These are phyloP conservation scores for Meredithiella fracta DNA, from an alignment of 2,329 filamentous ascomycete genomes.

Conservation along the genomic window DNA sequence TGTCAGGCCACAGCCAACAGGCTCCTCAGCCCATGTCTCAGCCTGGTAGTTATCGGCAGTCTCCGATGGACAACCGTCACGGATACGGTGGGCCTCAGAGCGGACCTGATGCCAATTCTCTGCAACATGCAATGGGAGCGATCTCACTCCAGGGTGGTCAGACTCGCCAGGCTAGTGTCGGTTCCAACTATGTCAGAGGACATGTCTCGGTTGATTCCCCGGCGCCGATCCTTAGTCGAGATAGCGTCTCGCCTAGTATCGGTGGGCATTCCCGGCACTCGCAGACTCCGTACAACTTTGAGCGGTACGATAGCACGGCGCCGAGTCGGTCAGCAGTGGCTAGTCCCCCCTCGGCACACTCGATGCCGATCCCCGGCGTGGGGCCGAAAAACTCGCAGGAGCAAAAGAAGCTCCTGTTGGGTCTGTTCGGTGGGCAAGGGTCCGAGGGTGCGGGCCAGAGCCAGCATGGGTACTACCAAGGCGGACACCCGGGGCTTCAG, in stretches of 20 bases:
- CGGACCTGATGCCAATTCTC: conserved; percentile 4
- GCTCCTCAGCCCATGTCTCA: conserved; percentile 2
- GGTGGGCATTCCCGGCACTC: conserved; percentile 13
- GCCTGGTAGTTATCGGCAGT: conserved; percentile 12
- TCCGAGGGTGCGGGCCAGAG: background rate
- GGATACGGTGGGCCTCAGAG: conserved; percentile 5
- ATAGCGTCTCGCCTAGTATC: conserved; percentile 12
- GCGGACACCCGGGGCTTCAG: conserved; percentile 4
- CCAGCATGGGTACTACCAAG: conserved; percentile 7
- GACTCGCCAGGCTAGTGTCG: conserved; percentile 8
- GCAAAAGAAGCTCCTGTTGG: conserved; percentile 35
- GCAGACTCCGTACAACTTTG: conserved; percentile 14
- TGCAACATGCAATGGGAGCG: conserved; percentile 11
- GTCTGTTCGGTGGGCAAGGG: conserved; percentile 41
- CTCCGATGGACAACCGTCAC: conserved; percentile 9
- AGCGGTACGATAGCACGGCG: conserved; percentile 12
- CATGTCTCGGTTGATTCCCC: conserved; percentile 10
- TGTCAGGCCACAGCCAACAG: conserved; percentile 5
- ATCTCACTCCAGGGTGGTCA: conserved; percentile 13
- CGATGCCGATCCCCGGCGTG: conserved; percentile 18
- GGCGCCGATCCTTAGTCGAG: conserved; percentile 2
- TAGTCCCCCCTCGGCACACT: conserved; percentile 19
- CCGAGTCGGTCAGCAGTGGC: conserved; percentile 16
- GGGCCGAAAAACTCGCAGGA: conserved; percentile 22
- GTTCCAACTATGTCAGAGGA: conserved; percentile 11